A percentile compares a stretch with the other conserved stretches of the same genome.
These are phyloP conservation scores for Hygrocybe coccinea DNA, from an alignment of 768 basidiomycete species.

Conservation along the genomic window DNA sequence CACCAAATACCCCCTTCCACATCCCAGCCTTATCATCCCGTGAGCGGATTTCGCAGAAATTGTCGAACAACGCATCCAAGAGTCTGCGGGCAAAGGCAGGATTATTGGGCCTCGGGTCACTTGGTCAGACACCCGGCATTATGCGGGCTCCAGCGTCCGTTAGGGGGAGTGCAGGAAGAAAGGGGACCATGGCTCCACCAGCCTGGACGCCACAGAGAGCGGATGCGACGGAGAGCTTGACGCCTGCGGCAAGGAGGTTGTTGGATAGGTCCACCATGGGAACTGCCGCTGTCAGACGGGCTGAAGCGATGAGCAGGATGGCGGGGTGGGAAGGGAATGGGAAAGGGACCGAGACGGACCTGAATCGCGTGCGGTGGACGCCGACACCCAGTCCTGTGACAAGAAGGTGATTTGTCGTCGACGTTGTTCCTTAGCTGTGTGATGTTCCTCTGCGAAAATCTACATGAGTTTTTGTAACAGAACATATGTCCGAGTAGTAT, in stretches of 20 bases:
- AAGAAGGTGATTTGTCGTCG: constrained; percentile 25
- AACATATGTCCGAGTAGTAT: background rate
- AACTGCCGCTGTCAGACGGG: constrained; percentile 55
- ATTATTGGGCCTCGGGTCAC: constrained; percentile 41
- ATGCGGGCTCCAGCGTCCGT: constrained; percentile 29
- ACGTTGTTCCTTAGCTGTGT: background rate
- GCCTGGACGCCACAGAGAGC: constrained; percentile 72
- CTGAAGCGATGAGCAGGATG: constrained; percentile 59
- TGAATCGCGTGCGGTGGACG: constrained; percentile 71
- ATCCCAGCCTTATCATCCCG: constrained; percentile 73
- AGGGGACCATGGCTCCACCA: constrained; percentile 74
- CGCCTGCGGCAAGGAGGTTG: constrained; percentile 78
- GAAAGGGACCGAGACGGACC: constrained; percentile 51
- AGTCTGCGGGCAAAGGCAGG: constrained; percentile 75
- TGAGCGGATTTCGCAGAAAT: constrained; percentile 73
- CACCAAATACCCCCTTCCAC: constrained; percentile 66
- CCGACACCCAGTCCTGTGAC: constrained; percentile 54
- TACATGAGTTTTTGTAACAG: background rate
- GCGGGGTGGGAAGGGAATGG: constrained; percentile 51
- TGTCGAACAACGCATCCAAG: constrained; percentile 78
- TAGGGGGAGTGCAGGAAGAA: constrained; percentile 22
- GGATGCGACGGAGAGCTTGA: constrained; percentile 68
- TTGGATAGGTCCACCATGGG: constrained; percentile 69
- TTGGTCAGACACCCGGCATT: constrained; percentile 36
- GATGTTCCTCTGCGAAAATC: background rate